A percentile compares a stretch with the other conserved stretches of the same genome.
phyloP scores from a whole-genome alignment of 768 basidiomycete genomes.

The Boletus pseudo-olivaceus region DNA sequence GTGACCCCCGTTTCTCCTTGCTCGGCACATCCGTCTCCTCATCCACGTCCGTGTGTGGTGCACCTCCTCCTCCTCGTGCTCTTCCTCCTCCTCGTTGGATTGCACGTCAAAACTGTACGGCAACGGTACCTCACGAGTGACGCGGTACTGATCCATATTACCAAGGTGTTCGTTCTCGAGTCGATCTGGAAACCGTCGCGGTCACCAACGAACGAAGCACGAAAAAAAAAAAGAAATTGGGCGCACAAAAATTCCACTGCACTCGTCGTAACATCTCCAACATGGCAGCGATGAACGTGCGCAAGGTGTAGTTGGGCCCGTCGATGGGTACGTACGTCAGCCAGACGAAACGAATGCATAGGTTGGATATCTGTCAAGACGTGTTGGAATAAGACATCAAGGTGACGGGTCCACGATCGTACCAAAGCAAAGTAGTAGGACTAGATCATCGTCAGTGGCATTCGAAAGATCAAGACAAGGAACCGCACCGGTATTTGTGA shows the following conservation, averaged over 20 bases:
- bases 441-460: constrained; percentile 30
- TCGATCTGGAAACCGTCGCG: constrained; percentile 46
- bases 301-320: constrained; percentile 48
- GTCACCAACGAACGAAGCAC: background rate
- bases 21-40: background rate
- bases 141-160: constrained; percentile 91
- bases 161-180: constrained; percentile 92
- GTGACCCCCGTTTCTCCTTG: background rate
- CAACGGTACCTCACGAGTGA: constrained; percentile 79
- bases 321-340: constrained; percentile 65
- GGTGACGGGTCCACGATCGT: constrained; percentile 11
- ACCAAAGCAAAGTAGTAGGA: constrained; percentile 81
- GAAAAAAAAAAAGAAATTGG: constrained; percentile 6
- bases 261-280: constrained; percentile 76
- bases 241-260: constrained; percentile 90
- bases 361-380: constrained; percentile 59
- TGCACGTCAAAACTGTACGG: constrained; percentile 62
- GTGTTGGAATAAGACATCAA: background rate
- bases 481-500: constrained; percentile 52
- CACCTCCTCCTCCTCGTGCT: constrained; percentile 32
- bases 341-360: constrained; percentile 79
- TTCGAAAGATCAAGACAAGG: background rate
- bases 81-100: constrained; percentile 47
- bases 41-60: background rate
- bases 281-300: constrained; percentile 64